Evolutionary conservation across 73 alveolate genomes (phyloP).

Genomic region (Paramecium caudatum): DNA sequence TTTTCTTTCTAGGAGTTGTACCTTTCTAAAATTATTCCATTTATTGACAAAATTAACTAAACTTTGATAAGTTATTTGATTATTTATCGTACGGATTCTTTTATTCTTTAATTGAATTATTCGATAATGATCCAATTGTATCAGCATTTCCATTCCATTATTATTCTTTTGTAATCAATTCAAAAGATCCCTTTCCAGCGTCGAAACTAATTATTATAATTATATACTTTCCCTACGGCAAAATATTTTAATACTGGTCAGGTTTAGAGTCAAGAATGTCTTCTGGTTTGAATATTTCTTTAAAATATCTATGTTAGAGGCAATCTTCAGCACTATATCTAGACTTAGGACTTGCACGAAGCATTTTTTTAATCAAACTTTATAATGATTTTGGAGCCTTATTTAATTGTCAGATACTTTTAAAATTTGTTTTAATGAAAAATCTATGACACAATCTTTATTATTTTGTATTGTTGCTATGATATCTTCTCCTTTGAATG

Average conservation of each 20-base stretch:
- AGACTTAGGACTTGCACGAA: conserved; percentile 37
- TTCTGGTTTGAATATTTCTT: background rate
- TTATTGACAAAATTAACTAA: background rate
- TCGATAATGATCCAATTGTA: conserved; percentile 13
- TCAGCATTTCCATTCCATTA: background rate
- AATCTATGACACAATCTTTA: conserved; percentile 23
- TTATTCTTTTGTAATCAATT: background rate
- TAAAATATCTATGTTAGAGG: conserved; percentile 77
- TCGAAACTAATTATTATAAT: too few species aligned
- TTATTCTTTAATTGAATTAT: background rate
- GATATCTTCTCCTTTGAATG: conserved; percentile 53
- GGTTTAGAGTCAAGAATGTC: background rate
- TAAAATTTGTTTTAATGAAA: background rate
- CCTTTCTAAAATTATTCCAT: conserved; percentile 36
- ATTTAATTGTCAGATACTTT: background rate
- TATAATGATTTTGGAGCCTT: background rate
- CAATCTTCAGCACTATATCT: conserved; percentile 79
- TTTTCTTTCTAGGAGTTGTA: background rate
- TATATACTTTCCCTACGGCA: too few species aligned
- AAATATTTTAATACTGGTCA: too few species aligned
- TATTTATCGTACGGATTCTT: background rate
- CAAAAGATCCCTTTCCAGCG: background rate
- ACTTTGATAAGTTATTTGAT: background rate
- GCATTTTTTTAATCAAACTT: conserved; percentile 61
- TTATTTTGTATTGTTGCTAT: conserved; percentile 30